Evolutionary conservation across 78 protist species (phyloP), one percentile per base, ranked within the genome.

Genomic region (Planoprotostelium fungivorum): DNA sequence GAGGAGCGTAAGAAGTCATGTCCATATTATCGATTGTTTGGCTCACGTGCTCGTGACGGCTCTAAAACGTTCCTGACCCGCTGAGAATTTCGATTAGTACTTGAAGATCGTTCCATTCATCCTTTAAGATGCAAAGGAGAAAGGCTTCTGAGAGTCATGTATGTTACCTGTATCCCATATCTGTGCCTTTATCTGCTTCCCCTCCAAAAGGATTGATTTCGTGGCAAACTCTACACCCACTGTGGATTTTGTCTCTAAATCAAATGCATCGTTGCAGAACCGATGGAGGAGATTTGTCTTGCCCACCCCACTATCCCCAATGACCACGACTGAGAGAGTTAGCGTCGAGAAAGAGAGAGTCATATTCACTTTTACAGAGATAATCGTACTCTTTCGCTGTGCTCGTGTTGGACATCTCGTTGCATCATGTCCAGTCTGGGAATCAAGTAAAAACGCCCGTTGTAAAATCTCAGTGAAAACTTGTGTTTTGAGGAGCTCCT

Each of bases 51-150:
- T 85, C 38, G 94, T 92, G 16, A 99, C 98, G 38, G 99, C 99
- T 0, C 99, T 93, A 90, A 98, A 99, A 0, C 99, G 90, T 90
- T 99, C 99, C 93, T 99, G 99, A 1, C 99, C 99, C 38, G 99
- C 99, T 89, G 36, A 25, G 36, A 85, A 85, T 36, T 36, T 37
- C 9, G 73, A 25, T 25, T 85, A 85, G 87, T 85, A 25, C 25
- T 9, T 16, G 16, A 85, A 9, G 73, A 85, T n/a, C 25, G 84
- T 73, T 29, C 29, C 29, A 29, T 73, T 73, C 84, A 29, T 29
- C 29, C 29, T 29, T 73, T 28, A 88, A 35, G 0, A 89, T 87
- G 5, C 29, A 1, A 73, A 34, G 34, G 25, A 9, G n/a, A n/a
- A n/a, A n/a, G n/a, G n/a, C n/a, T n/a, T n/a, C n/a, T n/a, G n/a